Evolutionary conservation across 768 basidiomycete species (phyloP).

Genomic region (Termitomyces eurrhizus): DNA sequence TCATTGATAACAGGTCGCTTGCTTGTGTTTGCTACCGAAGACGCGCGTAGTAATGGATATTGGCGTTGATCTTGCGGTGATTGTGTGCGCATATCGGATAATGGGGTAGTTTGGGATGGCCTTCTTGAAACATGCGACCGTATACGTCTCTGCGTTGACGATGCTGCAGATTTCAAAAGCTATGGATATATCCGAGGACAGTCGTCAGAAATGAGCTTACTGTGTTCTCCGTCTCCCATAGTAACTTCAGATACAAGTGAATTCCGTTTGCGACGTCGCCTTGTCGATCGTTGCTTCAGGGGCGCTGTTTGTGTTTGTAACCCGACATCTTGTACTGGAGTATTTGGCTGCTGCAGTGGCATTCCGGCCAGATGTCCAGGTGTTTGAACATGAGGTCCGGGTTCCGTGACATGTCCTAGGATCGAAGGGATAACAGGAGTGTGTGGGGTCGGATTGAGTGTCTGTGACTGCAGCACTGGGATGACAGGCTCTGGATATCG

Average conservation of each 20-base stretch:
- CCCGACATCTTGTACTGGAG: neutral
- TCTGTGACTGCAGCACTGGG: neutral
- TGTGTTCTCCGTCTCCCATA: neutral
- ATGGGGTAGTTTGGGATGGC: neutral
- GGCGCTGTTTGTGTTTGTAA: neutral
- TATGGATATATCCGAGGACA: neutral
- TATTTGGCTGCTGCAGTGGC: neutral
- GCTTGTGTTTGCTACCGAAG: neutral
- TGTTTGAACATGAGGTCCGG: neutral
- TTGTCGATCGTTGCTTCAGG: neutral
- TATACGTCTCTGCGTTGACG: neutral
- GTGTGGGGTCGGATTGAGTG: neutral
- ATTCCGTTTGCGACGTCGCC: neutral
- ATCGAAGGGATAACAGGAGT: neutral
- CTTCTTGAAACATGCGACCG: neutral
- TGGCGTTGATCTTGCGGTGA: neutral
- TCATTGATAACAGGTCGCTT: neutral
- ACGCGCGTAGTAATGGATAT: neutral
- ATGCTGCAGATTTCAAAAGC: neutral
- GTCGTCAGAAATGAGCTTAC: neutral
- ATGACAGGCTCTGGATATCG: conserved; percentile 2
- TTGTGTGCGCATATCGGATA: neutral
- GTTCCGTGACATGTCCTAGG: neutral
- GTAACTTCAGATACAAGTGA: neutral
- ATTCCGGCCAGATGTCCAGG: neutral